Base-by-base conservation (phyloP, 768 basidiomycete genomes). In the Boletus barrowsii region DNA sequence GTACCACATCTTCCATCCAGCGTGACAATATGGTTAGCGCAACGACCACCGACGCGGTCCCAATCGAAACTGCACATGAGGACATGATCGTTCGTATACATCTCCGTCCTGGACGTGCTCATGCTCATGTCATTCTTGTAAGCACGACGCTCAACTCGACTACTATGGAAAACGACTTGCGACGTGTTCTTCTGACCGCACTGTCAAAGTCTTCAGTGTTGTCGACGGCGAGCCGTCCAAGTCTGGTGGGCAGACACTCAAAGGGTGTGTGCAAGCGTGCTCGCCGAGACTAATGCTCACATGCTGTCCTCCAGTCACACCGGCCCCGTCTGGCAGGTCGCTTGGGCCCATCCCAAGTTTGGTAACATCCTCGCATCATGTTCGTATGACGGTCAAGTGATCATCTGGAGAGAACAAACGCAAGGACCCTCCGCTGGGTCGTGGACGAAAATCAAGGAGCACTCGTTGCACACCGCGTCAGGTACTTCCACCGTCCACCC, bases 131-230 rank as follows among this genome's bases (percentile, higher is more conserved):
- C 44, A 20, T 33, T 52, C 42, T 22, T 33, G 6, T 49, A 63
- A 97, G 95, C 96, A 98, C 70, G 97, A 99, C 69, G 95, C 96
- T 18, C 97, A 98, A 65, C 76, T 99, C 18, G 96, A 99, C 74
- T 98, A 97, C 78, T 97, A 97, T 63, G 95, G 94, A 33, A 93
- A 94, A 71, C 84, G 95, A 41, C 84, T 99, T 4, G 97, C 97
- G 6, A 98, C 97, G 1, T 97, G 95, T 69, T 96, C 93, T 1
- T 95, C 93, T 0, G 97, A 99, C 74, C 81, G 93, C 49, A 96
- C 93, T 0, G 88, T 99, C 58, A 90, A 93, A 65, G 86, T 98
- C 10, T 98, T 98, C 67, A 93, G 97, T 63, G 88, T 98, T 17
- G 84, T 95, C 39, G 89, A 94, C 44, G 94, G 93, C 26, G 90